Conservation (phyloP, 306 rosid species). For the Quercus gilva region DNA sequence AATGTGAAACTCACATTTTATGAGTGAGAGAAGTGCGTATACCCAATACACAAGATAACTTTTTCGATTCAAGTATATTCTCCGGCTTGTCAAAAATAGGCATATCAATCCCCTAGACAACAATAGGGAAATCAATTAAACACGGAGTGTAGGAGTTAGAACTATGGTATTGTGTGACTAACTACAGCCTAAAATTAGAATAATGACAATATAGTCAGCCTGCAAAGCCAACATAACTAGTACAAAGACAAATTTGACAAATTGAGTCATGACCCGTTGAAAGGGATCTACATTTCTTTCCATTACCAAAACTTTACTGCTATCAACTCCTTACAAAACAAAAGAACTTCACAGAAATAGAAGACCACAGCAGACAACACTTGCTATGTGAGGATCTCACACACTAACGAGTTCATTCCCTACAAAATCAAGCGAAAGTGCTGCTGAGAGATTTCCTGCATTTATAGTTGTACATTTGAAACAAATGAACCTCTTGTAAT, state of each 20-base stretch:
- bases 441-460: slow-evolving; percentile 23
- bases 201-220: background rate
- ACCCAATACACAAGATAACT: too few species aligned
- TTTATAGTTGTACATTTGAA: slow-evolving; percentile 14
- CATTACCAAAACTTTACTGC: slow-evolving; percentile 8
- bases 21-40: too few species aligned
- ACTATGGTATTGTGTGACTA: background rate
- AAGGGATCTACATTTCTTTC: background rate
- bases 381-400: background rate
- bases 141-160: too few species aligned
- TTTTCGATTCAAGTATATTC: too few species aligned
- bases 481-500: slow-evolving; percentile 13
- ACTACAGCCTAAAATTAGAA: background rate
- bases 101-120: too few species aligned
- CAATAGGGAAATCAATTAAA: too few species aligned
- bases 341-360: background rate
- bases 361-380: background rate
- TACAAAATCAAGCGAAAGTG: slow-evolving; percentile 14
- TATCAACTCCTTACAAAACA: background rate
- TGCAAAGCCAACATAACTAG: background rate
- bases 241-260: background rate
- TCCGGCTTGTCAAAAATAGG: too few species aligned
- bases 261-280: background rate
- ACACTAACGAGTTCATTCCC: slow-evolving; percentile 3
- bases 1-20: too few species aligned